Base-by-base conservation (phyloP, 805 yeast genomes). In the Candida golubevii region DNA sequence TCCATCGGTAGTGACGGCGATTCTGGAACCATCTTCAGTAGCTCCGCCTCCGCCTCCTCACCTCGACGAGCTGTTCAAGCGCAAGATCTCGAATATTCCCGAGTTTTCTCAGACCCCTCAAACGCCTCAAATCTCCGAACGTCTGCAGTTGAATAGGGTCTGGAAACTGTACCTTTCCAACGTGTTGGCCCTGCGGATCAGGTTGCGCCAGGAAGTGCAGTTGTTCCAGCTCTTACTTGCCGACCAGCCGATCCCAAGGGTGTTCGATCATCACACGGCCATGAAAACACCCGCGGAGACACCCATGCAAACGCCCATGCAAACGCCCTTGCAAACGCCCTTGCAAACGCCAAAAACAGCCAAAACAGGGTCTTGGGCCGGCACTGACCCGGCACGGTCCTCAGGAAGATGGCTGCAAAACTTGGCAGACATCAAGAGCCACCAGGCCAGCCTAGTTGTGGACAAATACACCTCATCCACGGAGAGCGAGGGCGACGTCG, bases 201-300 rank as follows among this genome's bases (percentile, higher is more conserved):
- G 63, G 45, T 56, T 71, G 39, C 56, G 75, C 36, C 74, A 69
- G 48, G 76, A 71, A 44, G 68, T 71, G 45, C 56, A 51, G 28
- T 47, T 60, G 39, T 71, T 62, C 59, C 71, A 67, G 48, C 35
- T 48, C 6, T 43, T 54, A 11, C 39, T 49, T 36, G 55, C 58
- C 27, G 40, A 48, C 34, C 45, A 36, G 39, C 47, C 44, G 3
- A 33, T 52, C 28, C 55, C 57, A 1, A 35, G 37, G 9, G 36
- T 41, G 26, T 50, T 44, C 33, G 35, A 32, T n/a, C 26, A 6
- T 29, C 10, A 12, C 10, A 29, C n/a, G n/a, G 32, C n/a, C 6
- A 29, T 12, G 4, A 12, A 29, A 29, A 29, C n/a, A 4, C 15
- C 34, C 13, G 6, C 32, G n/a, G n/a, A 10, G 8, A 28, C 8